Percentiles rank a stretch among this genome's conserved stretches.
Conservation (phyloP, 257 asterid genomes). For the Solanum medicagineum region DNA sequence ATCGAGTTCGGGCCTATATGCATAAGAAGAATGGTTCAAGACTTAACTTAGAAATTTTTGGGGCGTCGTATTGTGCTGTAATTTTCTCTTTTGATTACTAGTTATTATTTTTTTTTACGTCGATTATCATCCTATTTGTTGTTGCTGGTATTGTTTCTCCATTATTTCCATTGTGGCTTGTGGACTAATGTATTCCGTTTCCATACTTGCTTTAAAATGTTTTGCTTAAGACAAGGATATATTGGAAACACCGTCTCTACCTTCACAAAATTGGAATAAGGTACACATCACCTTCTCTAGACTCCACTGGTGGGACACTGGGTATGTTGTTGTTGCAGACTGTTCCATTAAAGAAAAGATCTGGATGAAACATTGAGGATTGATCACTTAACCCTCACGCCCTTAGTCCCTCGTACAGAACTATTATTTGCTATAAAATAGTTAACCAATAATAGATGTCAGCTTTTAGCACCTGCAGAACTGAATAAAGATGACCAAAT, state of each 20-base stretch:
- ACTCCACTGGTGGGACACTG: background rate
- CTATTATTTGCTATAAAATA: background rate
- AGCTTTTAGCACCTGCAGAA: background rate
- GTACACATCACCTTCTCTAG: background rate
- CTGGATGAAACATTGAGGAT: background rate
- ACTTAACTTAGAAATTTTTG: too few relatives aligned
- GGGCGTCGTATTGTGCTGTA: background rate
- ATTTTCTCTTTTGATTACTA: background rate
- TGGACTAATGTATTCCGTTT: background rate
- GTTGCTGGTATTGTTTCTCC: background rate
- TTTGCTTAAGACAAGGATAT: background rate
- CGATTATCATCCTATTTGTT: background rate
- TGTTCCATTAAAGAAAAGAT: background rate
- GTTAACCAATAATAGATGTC: background rate
- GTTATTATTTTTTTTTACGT: background rate
- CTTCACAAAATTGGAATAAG: background rate
- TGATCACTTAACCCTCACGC: background rate
- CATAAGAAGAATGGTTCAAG: too few relatives aligned
- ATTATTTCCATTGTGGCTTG: background rate
- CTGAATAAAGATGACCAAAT: background rate
- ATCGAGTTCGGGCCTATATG: too few relatives aligned
- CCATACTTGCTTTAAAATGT: background rate
- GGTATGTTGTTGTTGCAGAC: background rate
- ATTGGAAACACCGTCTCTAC: background rate
- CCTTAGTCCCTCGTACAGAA: background rate